Evolutionary conservation across 1,284 basidiomycete species (phyloP).

Genomic region (Boletus subluridellus): DNA sequence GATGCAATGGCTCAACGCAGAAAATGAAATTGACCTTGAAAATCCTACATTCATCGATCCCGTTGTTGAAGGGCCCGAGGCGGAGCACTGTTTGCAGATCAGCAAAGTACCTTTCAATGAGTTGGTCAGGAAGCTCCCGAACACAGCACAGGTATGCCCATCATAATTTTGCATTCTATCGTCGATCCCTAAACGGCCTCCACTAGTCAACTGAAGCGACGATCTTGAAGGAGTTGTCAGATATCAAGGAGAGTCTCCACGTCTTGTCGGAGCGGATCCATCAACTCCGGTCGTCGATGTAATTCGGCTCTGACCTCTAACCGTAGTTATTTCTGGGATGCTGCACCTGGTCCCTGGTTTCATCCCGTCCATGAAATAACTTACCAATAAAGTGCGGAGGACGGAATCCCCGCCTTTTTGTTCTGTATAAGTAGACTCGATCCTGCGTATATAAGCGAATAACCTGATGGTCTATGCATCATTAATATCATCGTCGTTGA

Average conservation of each 20-base stretch:
- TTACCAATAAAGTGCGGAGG: neutral
- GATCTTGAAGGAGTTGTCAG: slow-evolving; percentile 63
- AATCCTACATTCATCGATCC: slow-evolving; percentile 56
- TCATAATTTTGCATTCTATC: slow-evolving; percentile 1
- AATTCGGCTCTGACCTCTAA: neutral
- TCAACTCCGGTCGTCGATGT: slow-evolving; percentile 19
- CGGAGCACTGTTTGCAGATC: slow-evolving; percentile 57
- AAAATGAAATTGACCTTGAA: slow-evolving; percentile 68
- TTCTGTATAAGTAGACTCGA: neutral
- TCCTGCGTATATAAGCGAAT: neutral
- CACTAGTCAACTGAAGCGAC: slow-evolving; percentile 68
- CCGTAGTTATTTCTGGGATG: neutral
- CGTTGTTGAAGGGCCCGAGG: slow-evolving; percentile 57
- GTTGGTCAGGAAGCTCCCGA: slow-evolving; percentile 74
- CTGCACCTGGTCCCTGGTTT: neutral
- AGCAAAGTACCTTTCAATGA: slow-evolving; percentile 73
- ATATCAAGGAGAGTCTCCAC: slow-evolving; percentile 56
- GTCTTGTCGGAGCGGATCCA: slow-evolving; percentile 53
- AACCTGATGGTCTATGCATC: slow-evolving; percentile 5
- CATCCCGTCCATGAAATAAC: neutral
- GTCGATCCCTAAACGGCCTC: slow-evolving; percentile 1
- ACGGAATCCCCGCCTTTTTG: neutral
- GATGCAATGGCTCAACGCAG: slow-evolving; percentile 60
- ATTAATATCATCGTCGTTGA: slow-evolving; percentile 2
- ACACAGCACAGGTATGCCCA: slow-evolving; percentile 60